These are phyloP conservation scores for Herpetospermum pedunculosum DNA, from an alignment of 306 rosid species.

Conservation along the genomic window DNA sequence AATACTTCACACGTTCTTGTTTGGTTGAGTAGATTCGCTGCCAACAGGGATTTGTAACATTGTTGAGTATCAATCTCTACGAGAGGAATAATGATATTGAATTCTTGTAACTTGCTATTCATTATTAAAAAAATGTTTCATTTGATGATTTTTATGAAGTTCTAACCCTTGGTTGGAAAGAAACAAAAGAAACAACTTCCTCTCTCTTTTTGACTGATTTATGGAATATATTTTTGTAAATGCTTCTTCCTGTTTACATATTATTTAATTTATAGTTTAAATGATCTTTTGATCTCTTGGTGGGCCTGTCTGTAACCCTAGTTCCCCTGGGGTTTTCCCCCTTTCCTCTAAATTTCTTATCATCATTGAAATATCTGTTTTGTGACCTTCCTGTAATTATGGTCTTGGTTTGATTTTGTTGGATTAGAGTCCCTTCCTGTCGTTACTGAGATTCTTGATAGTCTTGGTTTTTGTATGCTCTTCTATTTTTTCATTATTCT, in stretches of 20 bases:
- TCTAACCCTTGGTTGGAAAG: not conserved
- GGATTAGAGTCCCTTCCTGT: no score
- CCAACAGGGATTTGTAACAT: not conserved
- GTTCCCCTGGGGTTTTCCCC: not conserved
- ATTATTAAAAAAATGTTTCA: not conserved
- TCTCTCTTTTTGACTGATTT: not conserved
- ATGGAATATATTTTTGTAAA: not conserved
- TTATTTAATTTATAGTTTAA: not conserved
- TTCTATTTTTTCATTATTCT: no score
- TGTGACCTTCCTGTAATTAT: no score
- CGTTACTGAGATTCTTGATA: no score
- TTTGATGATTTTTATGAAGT: not conserved
- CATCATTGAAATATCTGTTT: not conserved
- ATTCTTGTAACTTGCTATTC: not conserved
- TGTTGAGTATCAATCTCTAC: not conserved
- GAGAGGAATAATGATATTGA: not conserved
- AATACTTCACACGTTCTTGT: not conserved
- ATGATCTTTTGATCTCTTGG: not conserved
- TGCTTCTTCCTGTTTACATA: not conserved
- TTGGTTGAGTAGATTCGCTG: not conserved
- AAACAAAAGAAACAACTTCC: not conserved
- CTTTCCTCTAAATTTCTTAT: no score
- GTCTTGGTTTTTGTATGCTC: no score
- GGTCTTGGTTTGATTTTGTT: no score
- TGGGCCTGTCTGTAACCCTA: not conserved